These are phyloP conservation scores for Solanum dulcamara DNA, from an alignment of 257 asterid genomes.

Conservation along the genomic window DNA sequence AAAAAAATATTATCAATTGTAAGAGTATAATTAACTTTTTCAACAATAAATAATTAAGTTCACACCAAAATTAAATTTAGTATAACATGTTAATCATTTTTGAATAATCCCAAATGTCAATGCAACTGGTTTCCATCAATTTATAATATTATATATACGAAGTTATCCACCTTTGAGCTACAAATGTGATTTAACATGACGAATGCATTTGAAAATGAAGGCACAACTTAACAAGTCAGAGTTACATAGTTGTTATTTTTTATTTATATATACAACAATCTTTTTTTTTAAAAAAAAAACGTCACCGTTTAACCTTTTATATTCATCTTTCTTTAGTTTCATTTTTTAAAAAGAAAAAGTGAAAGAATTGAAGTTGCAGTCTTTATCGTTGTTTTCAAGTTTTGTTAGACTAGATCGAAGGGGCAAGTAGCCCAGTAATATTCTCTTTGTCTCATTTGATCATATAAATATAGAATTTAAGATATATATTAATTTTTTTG, in stretches of 20 bases:
- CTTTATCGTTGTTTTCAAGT: neutral
- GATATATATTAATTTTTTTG: neutral
- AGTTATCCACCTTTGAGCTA: neutral
- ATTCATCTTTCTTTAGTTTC: neutral
- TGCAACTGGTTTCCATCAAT: neutral
- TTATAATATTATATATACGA: neutral
- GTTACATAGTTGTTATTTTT: neutral
- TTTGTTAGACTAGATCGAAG: neutral
- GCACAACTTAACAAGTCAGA: neutral
- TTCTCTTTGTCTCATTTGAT: neutral
- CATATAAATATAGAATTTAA: neutral
- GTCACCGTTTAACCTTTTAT: neutral
- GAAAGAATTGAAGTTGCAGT: neutral
- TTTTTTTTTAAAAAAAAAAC: too few species aligned
- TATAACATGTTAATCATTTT: neutral
- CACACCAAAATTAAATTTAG: neutral
- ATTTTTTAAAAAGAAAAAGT: neutral
- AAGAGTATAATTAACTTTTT: neutral
- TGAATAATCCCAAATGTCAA: neutral
- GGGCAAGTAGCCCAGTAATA: neutral
- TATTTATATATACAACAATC: too few species aligned
- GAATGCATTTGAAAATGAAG: neutral
- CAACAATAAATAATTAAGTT: neutral
- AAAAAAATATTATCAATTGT: neutral
- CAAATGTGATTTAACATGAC: neutral